These are phyloP conservation scores for Aristolochia contorta DNA, from an alignment of 164 flowering plant species.

Conservation along the genomic window DNA sequence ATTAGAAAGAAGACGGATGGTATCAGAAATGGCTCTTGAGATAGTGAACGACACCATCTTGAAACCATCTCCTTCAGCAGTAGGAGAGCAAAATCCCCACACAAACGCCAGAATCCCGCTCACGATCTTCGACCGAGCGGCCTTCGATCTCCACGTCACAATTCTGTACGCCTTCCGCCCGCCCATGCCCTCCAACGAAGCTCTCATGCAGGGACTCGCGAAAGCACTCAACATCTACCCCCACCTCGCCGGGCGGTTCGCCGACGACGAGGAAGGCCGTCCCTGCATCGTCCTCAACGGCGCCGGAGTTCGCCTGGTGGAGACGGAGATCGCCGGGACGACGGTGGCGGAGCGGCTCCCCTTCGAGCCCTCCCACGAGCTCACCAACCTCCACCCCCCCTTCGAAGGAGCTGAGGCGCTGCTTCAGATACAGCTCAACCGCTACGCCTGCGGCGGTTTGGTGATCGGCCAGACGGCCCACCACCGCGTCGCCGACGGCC, in stretches of 20 bases:
- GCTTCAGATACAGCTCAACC: slow-evolving; percentile 10
- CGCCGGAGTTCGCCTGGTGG: slow-evolving; percentile 11
- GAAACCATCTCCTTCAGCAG: slow-evolving; percentile 1
- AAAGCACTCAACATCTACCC: slow-evolving; percentile 6
- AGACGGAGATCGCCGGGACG: neutral
- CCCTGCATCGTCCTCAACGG: slow-evolving; percentile 6
- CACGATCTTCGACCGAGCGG: slow-evolving; percentile 12
- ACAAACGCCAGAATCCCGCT: slow-evolving; percentile 1
- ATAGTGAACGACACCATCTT: slow-evolving; percentile 5
- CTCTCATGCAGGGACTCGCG: slow-evolving; percentile 5
- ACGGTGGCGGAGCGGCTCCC: slow-evolving; percentile 8
- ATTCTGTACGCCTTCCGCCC: slow-evolving; percentile 6
- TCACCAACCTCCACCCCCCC: slow-evolving; percentile 10
- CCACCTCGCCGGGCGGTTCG: slow-evolving; percentile 8
- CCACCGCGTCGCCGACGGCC: slow-evolving; percentile 12
- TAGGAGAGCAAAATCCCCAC: neutral
- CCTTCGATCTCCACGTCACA: slow-evolving; percentile 9
- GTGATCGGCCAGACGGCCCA: slow-evolving; percentile 5
- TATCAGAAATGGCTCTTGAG: slow-evolving; percentile 5
- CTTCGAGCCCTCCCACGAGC: slow-evolving; percentile 5
- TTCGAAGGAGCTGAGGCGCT: slow-evolving; percentile 8
- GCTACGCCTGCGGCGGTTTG: slow-evolving; percentile 10
- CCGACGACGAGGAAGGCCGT: neutral
- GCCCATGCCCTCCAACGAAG: slow-evolving; percentile 7
- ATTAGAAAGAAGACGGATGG: too few relatives aligned